phyloP scores from a whole-genome alignment of 371 early-diverging fungal species.

The Mucor velutinosus region DNA sequence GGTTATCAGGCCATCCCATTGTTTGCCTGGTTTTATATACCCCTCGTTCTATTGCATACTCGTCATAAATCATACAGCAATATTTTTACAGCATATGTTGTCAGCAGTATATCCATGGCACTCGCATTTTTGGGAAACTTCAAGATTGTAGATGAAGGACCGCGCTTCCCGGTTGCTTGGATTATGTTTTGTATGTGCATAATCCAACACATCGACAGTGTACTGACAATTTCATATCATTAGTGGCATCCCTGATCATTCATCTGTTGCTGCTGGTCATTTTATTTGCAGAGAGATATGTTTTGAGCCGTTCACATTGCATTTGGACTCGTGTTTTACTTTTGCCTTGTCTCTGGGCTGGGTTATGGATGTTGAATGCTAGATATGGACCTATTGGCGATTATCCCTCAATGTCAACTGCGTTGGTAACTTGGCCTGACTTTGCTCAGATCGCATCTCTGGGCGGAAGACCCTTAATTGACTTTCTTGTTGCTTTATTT shows the following conservation, averaged over 20 bases:
- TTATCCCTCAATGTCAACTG: conserved; percentile 19
- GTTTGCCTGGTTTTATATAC: conserved; percentile 25
- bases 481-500: conserved; percentile 33
- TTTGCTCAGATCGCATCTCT: conserved; percentile 31
- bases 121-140: conserved; percentile 28
- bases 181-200: conserved; percentile 13
- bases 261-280: not conserved
- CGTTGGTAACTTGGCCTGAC: conserved; percentile 29
- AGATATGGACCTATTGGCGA: conserved; percentile 32
- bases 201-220: not conserved
- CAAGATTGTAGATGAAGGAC: not conserved
- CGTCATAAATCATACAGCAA: conserved; percentile 16
- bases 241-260: not conserved
- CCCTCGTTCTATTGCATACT: conserved; percentile 28
- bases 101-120: conserved; percentile 11
- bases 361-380: conserved; percentile 22
- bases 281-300: conserved; percentile 17
- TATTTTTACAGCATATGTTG: conserved; percentile 15
- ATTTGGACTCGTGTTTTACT: conserved; percentile 23
- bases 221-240: not conserved
- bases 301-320: not conserved
- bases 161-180: conserved; percentile 19
- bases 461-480: conserved; percentile 33
- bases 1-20: conserved; percentile 42
- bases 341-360: conserved; percentile 35